Percentiles rank a stretch among this genome's conserved stretches.
Conservation (phyloP, 2,329 filamentous ascomycete genomes). For the Emmonsiellopsis sp. region DNA sequence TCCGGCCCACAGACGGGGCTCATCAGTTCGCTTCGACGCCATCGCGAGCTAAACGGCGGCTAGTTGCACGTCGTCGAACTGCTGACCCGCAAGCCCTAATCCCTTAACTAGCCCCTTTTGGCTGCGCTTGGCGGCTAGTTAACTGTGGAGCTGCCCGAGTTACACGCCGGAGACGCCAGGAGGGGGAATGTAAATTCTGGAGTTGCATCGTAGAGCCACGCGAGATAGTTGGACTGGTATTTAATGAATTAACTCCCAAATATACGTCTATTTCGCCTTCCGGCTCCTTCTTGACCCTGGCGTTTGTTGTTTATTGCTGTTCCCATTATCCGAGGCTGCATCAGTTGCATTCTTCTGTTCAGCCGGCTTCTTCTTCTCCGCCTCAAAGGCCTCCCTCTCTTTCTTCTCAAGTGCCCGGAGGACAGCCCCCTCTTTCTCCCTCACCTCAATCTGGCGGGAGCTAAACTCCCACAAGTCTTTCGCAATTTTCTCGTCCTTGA, state of each 20-base stretch:
- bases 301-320: constrained; percentile 18
- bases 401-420: constrained; percentile 51
- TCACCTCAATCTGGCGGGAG: constrained; percentile 69
- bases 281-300: constrained; percentile 32
- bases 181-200: no score
- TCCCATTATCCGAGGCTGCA: constrained; percentile 1
- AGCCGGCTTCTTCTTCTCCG: constrained; percentile 12
- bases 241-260: neutral
- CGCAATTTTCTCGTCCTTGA: constrained; percentile 67
- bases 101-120: neutral
- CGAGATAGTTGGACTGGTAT: no score
- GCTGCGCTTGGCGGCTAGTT: no score
- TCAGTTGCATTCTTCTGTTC: constrained; percentile 4
- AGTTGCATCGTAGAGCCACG: no score
- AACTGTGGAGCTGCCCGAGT: no score
- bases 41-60: neutral
- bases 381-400: constrained; percentile 20
- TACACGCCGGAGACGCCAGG: no score
- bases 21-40: neutral
- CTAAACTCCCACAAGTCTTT: constrained; percentile 86
- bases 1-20: neutral
- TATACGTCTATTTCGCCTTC: constrained; percentile 18
- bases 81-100: neutral
- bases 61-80: neutral
- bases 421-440: constrained; percentile 69